phyloP scores from a whole-genome alignment of 345 rosid genomes.

The Hibiscus syriacus region DNA sequence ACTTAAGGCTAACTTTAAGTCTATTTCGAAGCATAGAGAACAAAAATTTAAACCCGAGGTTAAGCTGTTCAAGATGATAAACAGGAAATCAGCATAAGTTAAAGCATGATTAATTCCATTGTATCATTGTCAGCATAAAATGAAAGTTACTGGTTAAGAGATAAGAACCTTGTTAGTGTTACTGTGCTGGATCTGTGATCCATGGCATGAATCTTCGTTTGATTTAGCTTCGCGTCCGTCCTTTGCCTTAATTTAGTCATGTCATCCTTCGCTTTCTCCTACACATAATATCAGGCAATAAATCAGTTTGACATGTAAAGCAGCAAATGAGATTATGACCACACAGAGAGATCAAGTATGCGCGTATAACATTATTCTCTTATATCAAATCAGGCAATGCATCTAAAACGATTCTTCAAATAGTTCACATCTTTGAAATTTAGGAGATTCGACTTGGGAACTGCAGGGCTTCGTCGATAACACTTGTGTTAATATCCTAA shows the following conservation, averaged over 20 bases:
- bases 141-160: too few species aligned
- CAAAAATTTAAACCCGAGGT: constrained; percentile 1
- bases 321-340: neutral
- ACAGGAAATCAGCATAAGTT: neutral
- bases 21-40: constrained; percentile 3
- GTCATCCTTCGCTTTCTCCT: constrained; percentile 25
- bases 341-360: neutral
- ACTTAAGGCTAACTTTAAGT: neutral
- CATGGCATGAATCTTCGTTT: constrained; percentile 10
- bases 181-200: constrained; percentile 5
- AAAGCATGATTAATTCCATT: too few species aligned
- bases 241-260: constrained; percentile 17
- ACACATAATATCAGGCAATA: constrained; percentile 8
- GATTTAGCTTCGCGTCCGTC: constrained; percentile 18
- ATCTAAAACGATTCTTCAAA: neutral
- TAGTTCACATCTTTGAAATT: neutral
- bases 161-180: constrained; percentile 22
- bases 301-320: neutral
- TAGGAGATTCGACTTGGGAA: neutral
- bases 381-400: neutral
- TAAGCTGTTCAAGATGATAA: neutral
- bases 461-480: neutral
- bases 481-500: neutral
- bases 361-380: neutral
- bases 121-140: too few species aligned